A percentile compares a stretch with the other conserved stretches of the same genome.
Evolutionary conservation across 1,139 yeast genomes (phyloP).

Genomic region (Meyerozyma elateridarum): DNA sequence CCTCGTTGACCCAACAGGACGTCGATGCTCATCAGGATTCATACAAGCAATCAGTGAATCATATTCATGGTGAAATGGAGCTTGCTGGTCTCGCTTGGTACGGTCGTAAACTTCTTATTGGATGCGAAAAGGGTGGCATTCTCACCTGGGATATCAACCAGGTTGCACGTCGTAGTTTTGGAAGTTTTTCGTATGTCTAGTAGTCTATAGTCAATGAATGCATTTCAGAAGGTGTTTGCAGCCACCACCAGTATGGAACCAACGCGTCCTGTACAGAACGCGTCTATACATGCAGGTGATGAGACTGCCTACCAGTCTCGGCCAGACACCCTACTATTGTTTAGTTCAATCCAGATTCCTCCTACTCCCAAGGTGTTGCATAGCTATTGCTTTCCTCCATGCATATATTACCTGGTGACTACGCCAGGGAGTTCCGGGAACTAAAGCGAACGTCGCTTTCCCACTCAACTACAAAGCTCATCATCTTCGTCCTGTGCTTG

Average conservation of each 20-base stretch:
- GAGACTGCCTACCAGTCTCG: no score
- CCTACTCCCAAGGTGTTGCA: no score
- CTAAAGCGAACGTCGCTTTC: slow-evolving; percentile 63
- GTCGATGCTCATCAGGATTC: slow-evolving; percentile 12
- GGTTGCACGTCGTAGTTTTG: slow-evolving; percentile 38
- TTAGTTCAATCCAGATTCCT: no score
- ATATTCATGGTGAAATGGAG: slow-evolving; percentile 46
- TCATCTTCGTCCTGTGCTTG: slow-evolving; percentile 84
- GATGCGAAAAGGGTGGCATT: slow-evolving; percentile 43
- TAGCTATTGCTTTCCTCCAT: no score
- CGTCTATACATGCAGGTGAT: no score
- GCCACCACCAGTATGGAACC: no score
- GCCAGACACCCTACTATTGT: no score
- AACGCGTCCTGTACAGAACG: no score
- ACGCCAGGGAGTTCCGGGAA: slow-evolving; percentile 54
- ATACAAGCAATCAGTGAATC: slow-evolving; percentile 24
- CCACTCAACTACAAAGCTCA: slow-evolving; percentile 85
- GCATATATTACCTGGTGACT: slow-evolving; percentile 63
- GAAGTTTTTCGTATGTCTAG: slow-evolving; percentile 29
- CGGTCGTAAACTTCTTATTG: slow-evolving; percentile 33
- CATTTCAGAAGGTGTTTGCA: not conserved
- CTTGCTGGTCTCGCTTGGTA: slow-evolving; percentile 40
- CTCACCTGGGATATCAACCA: slow-evolving; percentile 40
- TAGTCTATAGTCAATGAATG: no score
- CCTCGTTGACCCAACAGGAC: slow-evolving; percentile 6